Evolutionary conservation across 2,329 filamentous ascomycete genomes (phyloP).

Genomic region (Phialophora tarda): DNA sequence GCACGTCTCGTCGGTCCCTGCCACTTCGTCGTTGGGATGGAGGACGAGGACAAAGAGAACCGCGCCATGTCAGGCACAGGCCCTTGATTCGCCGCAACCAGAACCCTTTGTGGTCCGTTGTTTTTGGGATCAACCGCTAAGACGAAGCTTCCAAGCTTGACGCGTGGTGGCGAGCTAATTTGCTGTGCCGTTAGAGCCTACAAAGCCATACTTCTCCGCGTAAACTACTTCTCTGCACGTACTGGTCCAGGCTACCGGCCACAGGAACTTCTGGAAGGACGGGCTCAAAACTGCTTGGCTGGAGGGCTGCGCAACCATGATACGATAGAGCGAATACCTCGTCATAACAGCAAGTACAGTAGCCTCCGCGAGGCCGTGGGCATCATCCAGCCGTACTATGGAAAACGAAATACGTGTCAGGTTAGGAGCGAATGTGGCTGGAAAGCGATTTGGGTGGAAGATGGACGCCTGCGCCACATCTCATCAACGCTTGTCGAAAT

Average conservation of each 20-base stretch:
- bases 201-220: constrained; percentile 4
- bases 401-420: constrained; percentile 17
- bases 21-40: neutral
- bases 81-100: constrained; percentile 34
- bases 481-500: constrained; percentile 6
- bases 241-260: neutral
- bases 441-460: neutral
- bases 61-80: constrained; percentile 26
- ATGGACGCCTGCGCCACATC: constrained; percentile 19
- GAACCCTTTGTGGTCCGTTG: constrained; percentile 2
- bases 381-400: neutral
- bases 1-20: neutral
- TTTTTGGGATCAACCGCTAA: constrained; percentile 27
- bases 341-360: neutral
- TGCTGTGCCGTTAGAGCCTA: neutral
- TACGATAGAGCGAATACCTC: neutral
- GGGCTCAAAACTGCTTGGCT: constrained; percentile 2
- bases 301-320: constrained; percentile 6
- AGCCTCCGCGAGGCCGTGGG: neutral
- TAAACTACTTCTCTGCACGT: neutral
- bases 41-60: neutral
- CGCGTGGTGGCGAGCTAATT: neutral
- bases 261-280: constrained; percentile 7
- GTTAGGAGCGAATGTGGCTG: constrained; percentile 8
- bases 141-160: constrained; percentile 11